phyloP scores from a whole-genome alignment of 202 grass and related monocot genomes.

The Saccharum hybrid region DNA sequence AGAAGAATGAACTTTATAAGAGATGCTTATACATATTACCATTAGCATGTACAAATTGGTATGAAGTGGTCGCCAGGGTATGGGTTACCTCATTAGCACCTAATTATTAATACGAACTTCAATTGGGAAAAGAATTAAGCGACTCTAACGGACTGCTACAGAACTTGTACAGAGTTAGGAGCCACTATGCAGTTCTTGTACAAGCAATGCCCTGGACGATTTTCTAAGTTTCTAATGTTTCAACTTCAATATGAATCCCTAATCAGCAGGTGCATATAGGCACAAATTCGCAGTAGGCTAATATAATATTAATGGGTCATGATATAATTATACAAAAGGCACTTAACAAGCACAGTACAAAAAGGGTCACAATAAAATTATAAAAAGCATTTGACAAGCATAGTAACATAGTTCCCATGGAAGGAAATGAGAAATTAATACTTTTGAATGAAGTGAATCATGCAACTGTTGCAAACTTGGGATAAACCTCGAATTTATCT shows the following conservation, averaged over 20 bases:
- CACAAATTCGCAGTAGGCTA: constrained; percentile 6
- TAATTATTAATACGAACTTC: constrained; percentile 25
- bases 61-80: background rate
- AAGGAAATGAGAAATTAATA: constrained; percentile 37
- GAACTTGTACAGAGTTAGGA: background rate
- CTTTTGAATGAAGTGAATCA: constrained; percentile 85
- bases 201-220: background rate
- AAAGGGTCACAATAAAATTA: constrained; percentile 25
- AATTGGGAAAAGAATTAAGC: background rate
- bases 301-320: background rate
- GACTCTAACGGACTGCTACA: constrained; percentile 9
- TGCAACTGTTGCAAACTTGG: constrained; percentile 87
- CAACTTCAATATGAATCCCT: background rate
- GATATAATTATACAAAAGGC: constrained; percentile 19
- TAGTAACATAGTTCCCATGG: background rate
- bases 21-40: background rate
- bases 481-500: constrained; percentile 89
- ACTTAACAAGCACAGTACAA: background rate
- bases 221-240: constrained; percentile 5
- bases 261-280: background rate
- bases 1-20: background rate
- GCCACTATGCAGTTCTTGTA: background rate
- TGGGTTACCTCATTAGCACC: background rate
- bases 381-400: background rate
- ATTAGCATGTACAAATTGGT: background rate